Base-by-base conservation (phyloP, 495 filamentous ascomycete species). In the Neurospora sp. region DNA sequence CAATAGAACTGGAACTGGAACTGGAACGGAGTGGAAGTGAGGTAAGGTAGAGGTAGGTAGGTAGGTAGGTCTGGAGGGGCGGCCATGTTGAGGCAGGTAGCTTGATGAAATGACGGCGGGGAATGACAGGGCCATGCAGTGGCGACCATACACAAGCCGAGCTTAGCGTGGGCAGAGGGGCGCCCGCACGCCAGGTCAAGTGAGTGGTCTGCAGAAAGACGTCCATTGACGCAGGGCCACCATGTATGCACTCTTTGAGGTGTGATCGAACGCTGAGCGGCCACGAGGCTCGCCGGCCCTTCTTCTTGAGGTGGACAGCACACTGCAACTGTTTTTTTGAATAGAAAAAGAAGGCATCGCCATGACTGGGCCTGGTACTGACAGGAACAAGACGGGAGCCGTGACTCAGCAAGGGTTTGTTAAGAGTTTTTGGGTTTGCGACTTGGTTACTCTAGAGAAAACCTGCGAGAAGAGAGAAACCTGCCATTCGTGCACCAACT, bases 31-130 rank as follows among this genome's bases (percentile, higher is more conserved):
- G 53, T 37, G 12, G 27, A 65, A 65, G 53, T 65, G 27, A 65
- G 53, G 20, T 65, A 27, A 65, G 53, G 27, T 65, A 61, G 46
- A 53, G 46, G 46, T 53, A 53, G 46, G 35, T 37, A 37, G 35
- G 35, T 37, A 65, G 53, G 53, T 61, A 31, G 53, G 53, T 78
- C 76, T 80, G 79, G 79, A 80, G 79, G 78, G 79, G 79, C 76
- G 79, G 77, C 76, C 76, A 75, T 74, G 71, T 76, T 65, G 35
- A 65, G 53, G 53, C 53, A 65, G 53, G 53, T 79, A 77, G 79
- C 79, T 77, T 74, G 75, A 75, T 79, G 77, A 79, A 79, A 79
- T 77, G 79, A 80, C 75, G 78, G 78, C 78, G 78, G 79, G 79
- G 79, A 80, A 78, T 71, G 76, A 77, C 76, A 80, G 79, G 77